Evolutionary conservation across 306 rosid genomes (phyloP).

Genomic region (Arachis stenosperma): DNA sequence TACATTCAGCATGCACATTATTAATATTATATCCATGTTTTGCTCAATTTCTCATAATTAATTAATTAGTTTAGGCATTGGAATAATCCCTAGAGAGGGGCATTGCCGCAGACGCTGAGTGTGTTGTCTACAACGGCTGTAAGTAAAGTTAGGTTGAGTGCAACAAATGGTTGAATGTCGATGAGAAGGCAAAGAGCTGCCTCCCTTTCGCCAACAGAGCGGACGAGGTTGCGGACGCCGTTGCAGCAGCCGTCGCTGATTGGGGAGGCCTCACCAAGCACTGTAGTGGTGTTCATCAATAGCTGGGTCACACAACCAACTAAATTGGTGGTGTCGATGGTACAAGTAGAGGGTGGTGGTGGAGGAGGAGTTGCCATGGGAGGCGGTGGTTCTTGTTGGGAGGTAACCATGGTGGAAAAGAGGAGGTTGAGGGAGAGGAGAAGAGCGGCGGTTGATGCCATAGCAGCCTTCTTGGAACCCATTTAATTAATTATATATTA

Average conservation of each 20-base stretch:
- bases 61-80: too few relatives aligned
- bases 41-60: too few relatives aligned
- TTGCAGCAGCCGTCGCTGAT: not conserved
- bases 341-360: not conserved
- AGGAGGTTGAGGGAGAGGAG: constrained; percentile 2
- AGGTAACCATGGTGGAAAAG: not conserved
- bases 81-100: too few relatives aligned
- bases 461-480: not conserved
- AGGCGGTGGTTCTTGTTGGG: not conserved
- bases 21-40: too few relatives aligned
- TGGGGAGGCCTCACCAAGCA: not conserved
- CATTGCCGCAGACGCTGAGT: too few relatives aligned
- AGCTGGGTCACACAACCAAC: not conserved
- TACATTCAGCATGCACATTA: too few relatives aligned
- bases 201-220: too few relatives aligned
- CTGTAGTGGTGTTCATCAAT: too few relatives aligned
- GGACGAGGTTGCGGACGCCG: not conserved
- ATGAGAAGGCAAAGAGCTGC: too few relatives aligned
- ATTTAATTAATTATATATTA: not conserved
- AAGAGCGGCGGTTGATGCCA: not conserved
- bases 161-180: too few relatives aligned
- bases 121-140: too few relatives aligned
- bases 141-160: too few relatives aligned
- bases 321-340: not conserved
- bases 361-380: not conserved